A percentile compares a stretch with the other conserved stretches of the same genome.
These are phyloP conservation scores for Cladophialophora exuberans DNA, from an alignment of 2,329 filamentous ascomycete genomes.

Conservation along the genomic window DNA sequence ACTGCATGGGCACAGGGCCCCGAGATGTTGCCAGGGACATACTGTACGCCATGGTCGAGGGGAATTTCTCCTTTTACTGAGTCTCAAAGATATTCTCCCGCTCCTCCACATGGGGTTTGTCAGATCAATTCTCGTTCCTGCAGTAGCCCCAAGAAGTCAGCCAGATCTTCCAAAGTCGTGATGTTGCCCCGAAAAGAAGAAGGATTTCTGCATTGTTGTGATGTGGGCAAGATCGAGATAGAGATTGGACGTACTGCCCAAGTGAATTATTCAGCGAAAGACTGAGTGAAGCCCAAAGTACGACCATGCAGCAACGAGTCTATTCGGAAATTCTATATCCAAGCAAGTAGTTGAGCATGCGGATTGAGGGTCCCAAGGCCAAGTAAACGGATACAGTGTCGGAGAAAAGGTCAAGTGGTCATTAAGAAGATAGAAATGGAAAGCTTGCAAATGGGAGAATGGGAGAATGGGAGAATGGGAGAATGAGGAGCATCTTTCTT, in stretches of 20 bases:
- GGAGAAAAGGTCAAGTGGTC: background rate
- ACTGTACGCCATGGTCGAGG: conserved; percentile 29
- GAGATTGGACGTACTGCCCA: conserved; percentile 20
- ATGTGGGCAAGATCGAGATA: conserved; percentile 1
- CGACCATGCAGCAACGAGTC: conserved; percentile 1
- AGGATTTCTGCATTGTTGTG: background rate
- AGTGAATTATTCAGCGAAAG: conserved; percentile 29
- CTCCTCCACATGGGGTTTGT: conserved; percentile 12
- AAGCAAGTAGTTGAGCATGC: background rate
- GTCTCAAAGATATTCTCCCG: conserved; percentile 16
- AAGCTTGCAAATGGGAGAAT: conserved; percentile 6
- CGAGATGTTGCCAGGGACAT: conserved; percentile 13
- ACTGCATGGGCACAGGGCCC: background rate
- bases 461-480: background rate
- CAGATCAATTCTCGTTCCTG: background rate
- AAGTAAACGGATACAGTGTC: background rate
- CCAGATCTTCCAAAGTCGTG: too few species aligned
- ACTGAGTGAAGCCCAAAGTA: conserved; percentile 3
- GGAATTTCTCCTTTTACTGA: conserved; percentile 19
- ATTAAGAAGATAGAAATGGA: conserved; percentile 1
- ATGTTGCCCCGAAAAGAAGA: too few species aligned
- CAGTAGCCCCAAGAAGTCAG: background rate
- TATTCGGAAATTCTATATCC: background rate
- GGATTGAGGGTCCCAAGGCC: background rate
- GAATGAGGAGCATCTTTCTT: background rate